Conservation (phyloP, 768 basidiomycete genomes). For the Collybia mongolica region DNA sequence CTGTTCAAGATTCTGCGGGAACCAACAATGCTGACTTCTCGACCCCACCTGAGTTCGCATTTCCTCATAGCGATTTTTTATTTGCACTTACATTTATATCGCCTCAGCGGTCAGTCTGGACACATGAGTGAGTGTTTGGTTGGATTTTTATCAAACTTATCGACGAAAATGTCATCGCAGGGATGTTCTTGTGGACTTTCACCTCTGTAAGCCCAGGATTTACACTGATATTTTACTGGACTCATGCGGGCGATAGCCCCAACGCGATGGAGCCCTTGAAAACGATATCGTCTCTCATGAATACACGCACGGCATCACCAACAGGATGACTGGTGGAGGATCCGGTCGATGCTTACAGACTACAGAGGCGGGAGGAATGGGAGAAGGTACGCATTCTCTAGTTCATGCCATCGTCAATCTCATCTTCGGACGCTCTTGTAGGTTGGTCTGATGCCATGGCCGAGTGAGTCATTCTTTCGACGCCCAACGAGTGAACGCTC, state of each 20-base stretch:
- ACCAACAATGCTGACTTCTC: slow-evolving; percentile 39
- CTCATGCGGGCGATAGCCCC: slow-evolving; percentile 33
- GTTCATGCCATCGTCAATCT: neutral
- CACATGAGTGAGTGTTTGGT: slow-evolving; percentile 26
- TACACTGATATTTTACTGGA: too few species aligned
- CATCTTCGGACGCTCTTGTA: neutral
- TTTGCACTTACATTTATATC: neutral
- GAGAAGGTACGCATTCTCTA: slow-evolving; percentile 32
- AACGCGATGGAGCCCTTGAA: slow-evolving; percentile 53
- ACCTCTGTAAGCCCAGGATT: slow-evolving; percentile 17
- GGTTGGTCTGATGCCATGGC: slow-evolving; percentile 45
- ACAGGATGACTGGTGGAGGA: slow-evolving; percentile 46
- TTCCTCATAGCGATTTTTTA: neutral
- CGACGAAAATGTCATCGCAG: slow-evolving; percentile 9
- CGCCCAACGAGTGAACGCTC: neutral
- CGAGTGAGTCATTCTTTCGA: slow-evolving; percentile 16
- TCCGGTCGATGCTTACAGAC: slow-evolving; percentile 52
- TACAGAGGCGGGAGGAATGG: slow-evolving; percentile 57
- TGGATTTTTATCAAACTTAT: too few species aligned
- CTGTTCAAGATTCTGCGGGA: slow-evolving; percentile 46
- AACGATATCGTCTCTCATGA: slow-evolving; percentile 44
- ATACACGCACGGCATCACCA: slow-evolving; percentile 42
- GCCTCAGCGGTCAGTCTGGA: slow-evolving; percentile 30
- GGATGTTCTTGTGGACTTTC: slow-evolving; percentile 36
- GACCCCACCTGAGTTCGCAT: slow-evolving; percentile 35